These are phyloP conservation scores for Candida boleticola DNA, from an alignment of 805 yeast genomes.

Conservation along the genomic window DNA sequence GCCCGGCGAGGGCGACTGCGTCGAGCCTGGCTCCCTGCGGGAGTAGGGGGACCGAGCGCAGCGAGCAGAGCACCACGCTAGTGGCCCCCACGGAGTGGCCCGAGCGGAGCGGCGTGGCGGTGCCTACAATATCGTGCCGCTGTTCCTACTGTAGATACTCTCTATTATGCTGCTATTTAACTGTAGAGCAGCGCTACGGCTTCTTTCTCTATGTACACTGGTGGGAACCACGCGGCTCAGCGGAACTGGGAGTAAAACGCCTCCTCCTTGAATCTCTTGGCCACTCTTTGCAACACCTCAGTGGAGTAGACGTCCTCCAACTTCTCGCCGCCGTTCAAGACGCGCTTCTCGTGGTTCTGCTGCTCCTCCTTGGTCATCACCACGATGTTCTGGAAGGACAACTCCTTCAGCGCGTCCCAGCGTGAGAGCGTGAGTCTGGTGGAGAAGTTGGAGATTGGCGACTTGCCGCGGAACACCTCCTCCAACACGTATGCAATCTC, in stretches of 20 bases:
- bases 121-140: too few relatives aligned
- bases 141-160: too few relatives aligned
- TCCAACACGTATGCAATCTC: conserved; percentile 85
- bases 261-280: conserved; percentile 72
- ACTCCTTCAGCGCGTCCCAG: conserved; percentile 74
- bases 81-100: too few relatives aligned
- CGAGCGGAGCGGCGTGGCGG: too few relatives aligned
- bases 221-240: too few relatives aligned
- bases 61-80: too few relatives aligned
- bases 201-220: too few relatives aligned
- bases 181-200: too few relatives aligned
- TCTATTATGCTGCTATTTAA: too few relatives aligned
- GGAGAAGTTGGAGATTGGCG: conserved; percentile 80
- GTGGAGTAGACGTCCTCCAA: conserved; percentile 61
- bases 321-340: conserved; percentile 65
- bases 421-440: conserved; percentile 76
- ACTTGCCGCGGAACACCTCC: conserved; percentile 90
- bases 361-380: conserved; percentile 89
- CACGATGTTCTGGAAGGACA: conserved; percentile 76
- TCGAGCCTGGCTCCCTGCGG: too few relatives aligned
- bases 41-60: too few relatives aligned
- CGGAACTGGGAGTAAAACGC: conserved; percentile 62
- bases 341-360: conserved; percentile 69
- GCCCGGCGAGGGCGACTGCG: too few relatives aligned
- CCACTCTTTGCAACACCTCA: conserved; percentile 56